Evolutionary conservation across 352 stramenopile genomes (phyloP).

Genomic region (Globisporangium radiosum): DNA sequence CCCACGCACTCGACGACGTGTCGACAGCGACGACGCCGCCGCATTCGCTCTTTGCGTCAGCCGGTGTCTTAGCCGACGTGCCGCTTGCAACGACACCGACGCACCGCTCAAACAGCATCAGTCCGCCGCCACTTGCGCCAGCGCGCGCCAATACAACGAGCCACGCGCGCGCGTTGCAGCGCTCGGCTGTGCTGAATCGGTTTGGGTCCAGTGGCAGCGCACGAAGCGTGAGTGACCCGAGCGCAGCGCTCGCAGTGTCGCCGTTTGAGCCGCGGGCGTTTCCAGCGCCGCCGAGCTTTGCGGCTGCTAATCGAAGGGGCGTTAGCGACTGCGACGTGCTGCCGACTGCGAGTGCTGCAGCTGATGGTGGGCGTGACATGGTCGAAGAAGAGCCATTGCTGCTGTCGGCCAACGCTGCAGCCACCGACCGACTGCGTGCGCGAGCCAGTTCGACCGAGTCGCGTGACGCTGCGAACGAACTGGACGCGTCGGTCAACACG

Average conservation of each 20-base stretch:
- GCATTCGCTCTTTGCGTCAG: not conserved
- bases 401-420: not conserved
- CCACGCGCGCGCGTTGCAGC: slow-evolving; percentile 5
- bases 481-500: slow-evolving; percentile 2
- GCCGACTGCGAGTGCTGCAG: not conserved
- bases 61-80: no score
- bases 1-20: slow-evolving; percentile 1
- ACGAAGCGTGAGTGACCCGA: slow-evolving; percentile 32
- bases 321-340: slow-evolving; percentile 1
- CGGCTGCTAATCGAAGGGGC: not conserved
- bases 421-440: no score
- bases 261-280: slow-evolving; percentile 6
- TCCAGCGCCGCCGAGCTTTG: not conserved
- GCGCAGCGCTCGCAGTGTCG: slow-evolving; percentile 30
- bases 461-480: not conserved
- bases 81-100: slow-evolving; percentile 11
- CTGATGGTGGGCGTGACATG: slow-evolving; percentile 4
- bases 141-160: slow-evolving; percentile 6
- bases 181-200: slow-evolving; percentile 18
- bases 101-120: slow-evolving; percentile 6
- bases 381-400: slow-evolving; percentile 12
- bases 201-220: slow-evolving; percentile 22
- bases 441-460: no score
- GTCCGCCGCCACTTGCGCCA: slow-evolving; percentile 4
- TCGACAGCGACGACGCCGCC: not conserved